Evolutionary conservation across 164 flowering plant species (phyloP).

Genomic region (Stephania japonica): DNA sequence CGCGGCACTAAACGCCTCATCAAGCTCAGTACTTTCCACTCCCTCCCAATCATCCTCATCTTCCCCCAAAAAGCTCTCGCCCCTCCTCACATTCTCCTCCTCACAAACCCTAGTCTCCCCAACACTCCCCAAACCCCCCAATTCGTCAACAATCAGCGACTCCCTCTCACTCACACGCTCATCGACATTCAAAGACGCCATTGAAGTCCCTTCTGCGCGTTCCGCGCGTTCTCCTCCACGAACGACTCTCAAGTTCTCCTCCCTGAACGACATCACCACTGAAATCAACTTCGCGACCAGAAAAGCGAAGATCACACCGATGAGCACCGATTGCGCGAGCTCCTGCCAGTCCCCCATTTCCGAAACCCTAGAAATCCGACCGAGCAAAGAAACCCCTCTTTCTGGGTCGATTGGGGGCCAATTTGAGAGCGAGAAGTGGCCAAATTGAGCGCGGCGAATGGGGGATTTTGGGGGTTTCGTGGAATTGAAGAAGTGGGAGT

Average conservation of each 20-base stretch:
- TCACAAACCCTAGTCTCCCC: conserved; percentile 12
- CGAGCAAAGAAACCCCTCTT: background rate
- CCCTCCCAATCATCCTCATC: conserved; percentile 97
- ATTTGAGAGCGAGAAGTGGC: background rate
- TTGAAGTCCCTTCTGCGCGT: conserved; percentile 22
- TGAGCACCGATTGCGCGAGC: conserved; percentile 51
- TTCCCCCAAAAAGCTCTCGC: conserved; percentile 24
- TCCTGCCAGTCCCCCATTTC: conserved; percentile 67
- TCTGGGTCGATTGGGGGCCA: background rate
- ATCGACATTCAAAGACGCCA: background rate
- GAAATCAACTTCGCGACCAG: conserved; percentile 87
- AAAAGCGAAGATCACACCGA: conserved; percentile 75
- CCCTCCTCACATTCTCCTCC: conserved; percentile 5
- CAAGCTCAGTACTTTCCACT: conserved; percentile 87
- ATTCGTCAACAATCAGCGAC: background rate
- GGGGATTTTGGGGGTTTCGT: no score
- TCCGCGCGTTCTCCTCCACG: conserved; percentile 16
- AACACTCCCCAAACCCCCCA: background rate
- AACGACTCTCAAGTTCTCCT: conserved; percentile 43
- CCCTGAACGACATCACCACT: conserved; percentile 55
- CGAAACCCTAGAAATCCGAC: background rate
- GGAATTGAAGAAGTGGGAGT: no score
- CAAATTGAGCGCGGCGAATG: no score
- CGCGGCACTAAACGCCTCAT: conserved; percentile 90
- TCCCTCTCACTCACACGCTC: background rate